Evolutionary conservation across 2,329 filamentous ascomycete species (phyloP), one percentile per base, ranked within the genome.

Genomic region (Aspergillus alliaceus): DNA sequence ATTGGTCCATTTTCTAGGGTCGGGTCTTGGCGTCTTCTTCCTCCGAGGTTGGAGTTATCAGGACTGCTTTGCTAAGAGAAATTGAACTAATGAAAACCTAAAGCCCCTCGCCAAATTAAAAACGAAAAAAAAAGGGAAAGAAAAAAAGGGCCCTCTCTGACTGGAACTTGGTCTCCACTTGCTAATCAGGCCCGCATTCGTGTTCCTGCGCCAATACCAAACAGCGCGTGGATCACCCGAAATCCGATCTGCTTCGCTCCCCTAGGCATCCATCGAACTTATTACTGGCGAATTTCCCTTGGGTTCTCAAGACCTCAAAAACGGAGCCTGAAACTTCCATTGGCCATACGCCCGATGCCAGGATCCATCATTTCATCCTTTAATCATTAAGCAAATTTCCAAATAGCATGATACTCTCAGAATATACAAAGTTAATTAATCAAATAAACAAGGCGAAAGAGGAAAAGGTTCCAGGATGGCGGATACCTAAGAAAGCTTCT

Each of bases 151-250:
- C 39, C 35, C n/a, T n/a, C 22, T 42, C 39, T 25, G 14, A 15
- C 14, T 3, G n/a, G n/a, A 42, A 42, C 22, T 42, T 14, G 22
- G 14, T 31, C 42, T 31, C 42, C 42, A 31, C n/a, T 15, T 47
- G 18, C 25, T 31, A 47, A 47, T 47, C 27, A 2, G 44, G 44
- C 9, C 44, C 44, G n/a, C 44, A 47, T 20, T 31, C 42, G 27
- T 50, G 42, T 58, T 56, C 42, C 57, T 53, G 54, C 55, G 51
- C 54, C 32, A 42, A 42, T 31, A 24, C 54, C 50, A 27, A 39
- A 42, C 32, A 48, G 27, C 18, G 42, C 48, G 39, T 44, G 39
- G 49, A 56, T 52, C 54, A 52, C 52, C 48, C 40, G 24, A 51
- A 37, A 31, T 14, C 34, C 40, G 48, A 56, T 56, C 39, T 31